Evolutionary conservation across 225 moss, liverwort and hornwort genomes (phyloP).

Genomic region (Antitrichia curtipendula): DNA sequence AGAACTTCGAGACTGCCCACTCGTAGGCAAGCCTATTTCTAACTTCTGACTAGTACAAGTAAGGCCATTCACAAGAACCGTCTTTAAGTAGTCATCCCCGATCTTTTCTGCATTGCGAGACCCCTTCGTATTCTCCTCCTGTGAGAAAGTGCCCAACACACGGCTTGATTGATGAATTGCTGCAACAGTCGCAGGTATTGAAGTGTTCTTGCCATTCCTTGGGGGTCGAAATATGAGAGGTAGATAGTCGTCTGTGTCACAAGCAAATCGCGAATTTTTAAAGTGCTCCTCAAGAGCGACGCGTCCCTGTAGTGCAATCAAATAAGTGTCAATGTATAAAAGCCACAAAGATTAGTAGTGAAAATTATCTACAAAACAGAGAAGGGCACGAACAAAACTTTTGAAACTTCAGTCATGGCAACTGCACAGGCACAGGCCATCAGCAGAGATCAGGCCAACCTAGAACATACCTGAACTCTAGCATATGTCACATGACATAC

Average conservation of each 20-base stretch:
- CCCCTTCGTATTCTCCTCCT: constrained; percentile 9
- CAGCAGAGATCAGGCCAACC: not conserved
- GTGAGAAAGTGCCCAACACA: constrained; percentile 15
- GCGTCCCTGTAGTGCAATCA: constrained; percentile 58
- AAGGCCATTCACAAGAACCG: constrained; percentile 18
- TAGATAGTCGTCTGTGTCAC: constrained; percentile 86
- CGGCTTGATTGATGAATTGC: constrained; percentile 71
- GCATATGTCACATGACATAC: constrained; percentile 94
- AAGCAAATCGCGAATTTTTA: constrained; percentile 90
- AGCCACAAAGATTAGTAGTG: not conserved
- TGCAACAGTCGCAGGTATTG: constrained; percentile 60
- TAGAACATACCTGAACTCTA: constrained; percentile 67
- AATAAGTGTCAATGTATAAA: not conserved
- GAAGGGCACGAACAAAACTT: not conserved
- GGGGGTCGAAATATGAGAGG: constrained; percentile 79
- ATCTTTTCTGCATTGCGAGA: constrained; percentile 21
- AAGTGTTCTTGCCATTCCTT: constrained; percentile 53
- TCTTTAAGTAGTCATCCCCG: constrained; percentile 12
- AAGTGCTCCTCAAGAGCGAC: constrained; percentile 79
- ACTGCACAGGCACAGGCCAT: no score
- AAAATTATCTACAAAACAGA: not conserved
- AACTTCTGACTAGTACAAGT: constrained; percentile 7
- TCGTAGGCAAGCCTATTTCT: constrained; percentile 6
- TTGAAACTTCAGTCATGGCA: not conserved
- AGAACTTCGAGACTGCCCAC: constrained; percentile 15